Base-by-base conservation (phyloP, 129 eudicot genomes). In the Ambrosia artemisiifolia region DNA sequence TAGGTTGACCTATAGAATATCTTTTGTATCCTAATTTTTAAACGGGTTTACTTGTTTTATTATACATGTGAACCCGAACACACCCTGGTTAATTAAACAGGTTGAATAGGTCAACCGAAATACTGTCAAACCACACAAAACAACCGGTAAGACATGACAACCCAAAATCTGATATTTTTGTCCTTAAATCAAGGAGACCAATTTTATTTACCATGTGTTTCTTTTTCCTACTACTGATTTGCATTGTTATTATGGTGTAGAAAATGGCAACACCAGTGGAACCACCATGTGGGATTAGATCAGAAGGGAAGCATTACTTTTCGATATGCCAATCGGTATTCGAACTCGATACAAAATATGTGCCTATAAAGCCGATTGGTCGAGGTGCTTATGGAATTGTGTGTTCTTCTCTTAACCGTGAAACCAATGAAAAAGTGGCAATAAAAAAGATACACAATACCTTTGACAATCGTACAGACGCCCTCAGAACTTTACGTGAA, bases 371-470 rank as follows among this genome's bases (percentile, higher is more conserved):
- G 79, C 91, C 87, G 11, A 80, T 86, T 46, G 85, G 91, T 28
- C 79, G 87, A 44, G 91, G 87, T 54, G 87, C 91, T 11, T 86
- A 85, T 20, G 95, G 91, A 36, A 82, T 88, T 11, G 95, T 88
- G 4, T 88, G 91, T 53, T 88, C 95, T 54, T 88, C 88, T 30
- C 34, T 85, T 6, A 88, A 88, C 75, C 73, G 73, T 18, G 83
- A 85, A 70, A 88, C 95, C 19, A 83, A 85, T 44, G 95, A 88
- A 59, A 86, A 81, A 72, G 96, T 88, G 5, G 96, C 91, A 6
- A 81, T 86, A 7, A 88, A 85, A 79, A 86, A 79, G 84, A 86
- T 86, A 61, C 81, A 83, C 42, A 83, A 81, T 40, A 89, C 82
- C 13, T 85, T 85, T 65, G 87, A 80, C 16, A 88, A 86, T 55